A percentile compares a stretch with the other conserved stretches of the same genome.
phyloP scores from a whole-genome alignment of 208 protist species.

The Trypanosoma caninum region DNA sequence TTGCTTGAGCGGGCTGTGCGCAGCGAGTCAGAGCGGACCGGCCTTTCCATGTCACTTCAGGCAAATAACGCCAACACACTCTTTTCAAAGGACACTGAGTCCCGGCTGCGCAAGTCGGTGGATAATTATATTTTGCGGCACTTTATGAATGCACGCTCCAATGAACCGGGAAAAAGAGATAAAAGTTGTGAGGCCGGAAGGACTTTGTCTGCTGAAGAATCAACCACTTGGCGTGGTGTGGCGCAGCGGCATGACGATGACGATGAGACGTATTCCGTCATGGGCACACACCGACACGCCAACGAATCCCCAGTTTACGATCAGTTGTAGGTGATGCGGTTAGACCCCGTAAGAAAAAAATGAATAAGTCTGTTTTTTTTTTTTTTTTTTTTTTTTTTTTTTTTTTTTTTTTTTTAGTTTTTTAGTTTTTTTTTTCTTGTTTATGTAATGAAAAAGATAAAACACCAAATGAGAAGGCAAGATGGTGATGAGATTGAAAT shows the following conservation, averaged over 20 bases:
- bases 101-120: conserved; percentile 64
- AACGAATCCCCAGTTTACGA: conserved; percentile 54
- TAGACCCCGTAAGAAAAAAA: background rate
- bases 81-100: conserved; percentile 59
- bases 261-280: conserved; percentile 21
- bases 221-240: background rate
- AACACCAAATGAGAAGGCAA: too few species aligned
- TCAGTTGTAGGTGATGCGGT: conserved; percentile 2
- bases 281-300: conserved; percentile 9
- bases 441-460: background rate
- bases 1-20: conserved; percentile 71
- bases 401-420: conserved; percentile 5
- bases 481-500: too few species aligned
- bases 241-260: conserved; percentile 7
- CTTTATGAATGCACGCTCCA: conserved; percentile 23
- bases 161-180: background rate
- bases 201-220: background rate
- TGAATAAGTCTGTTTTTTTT: background rate
- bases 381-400: conserved; percentile 3
- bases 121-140: conserved; percentile 72
- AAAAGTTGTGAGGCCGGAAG: background rate
- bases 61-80: conserved; percentile 32
- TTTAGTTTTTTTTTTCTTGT: background rate
- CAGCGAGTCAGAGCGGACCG: conserved; percentile 47
- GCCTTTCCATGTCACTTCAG: conserved; percentile 59